A percentile compares a stretch with the other conserved stretches of the same genome.
phyloP scores from a whole-genome alignment of 306 rosid species.

The Malus sylvestris region DNA sequence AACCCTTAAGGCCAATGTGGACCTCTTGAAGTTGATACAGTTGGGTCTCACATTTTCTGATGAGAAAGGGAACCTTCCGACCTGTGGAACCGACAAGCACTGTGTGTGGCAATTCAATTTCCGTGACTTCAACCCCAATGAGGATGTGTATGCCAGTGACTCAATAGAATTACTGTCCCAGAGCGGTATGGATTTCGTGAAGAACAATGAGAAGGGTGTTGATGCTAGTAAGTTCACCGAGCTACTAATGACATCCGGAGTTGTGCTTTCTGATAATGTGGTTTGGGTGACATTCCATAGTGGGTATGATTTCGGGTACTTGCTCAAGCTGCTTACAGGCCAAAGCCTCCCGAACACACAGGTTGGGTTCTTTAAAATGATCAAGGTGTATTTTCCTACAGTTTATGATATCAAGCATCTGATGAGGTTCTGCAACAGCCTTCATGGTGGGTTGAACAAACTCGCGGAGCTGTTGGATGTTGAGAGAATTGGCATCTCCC shows the following conservation, averaged over 20 bases:
- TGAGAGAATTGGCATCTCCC: constrained; percentile 32
- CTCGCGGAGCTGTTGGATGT: constrained; percentile 28
- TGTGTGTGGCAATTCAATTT: constrained; percentile 47
- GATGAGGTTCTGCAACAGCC: constrained; percentile 24
- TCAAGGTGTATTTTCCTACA: constrained; percentile 19
- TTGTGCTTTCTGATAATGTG: constrained; percentile 17
- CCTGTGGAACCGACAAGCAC: constrained; percentile 28
- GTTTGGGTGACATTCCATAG: constrained; percentile 37
- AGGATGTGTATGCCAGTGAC: constrained; percentile 18
- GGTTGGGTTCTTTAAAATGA: constrained; percentile 14
- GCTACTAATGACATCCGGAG: constrained; percentile 27
- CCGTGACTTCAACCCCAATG: constrained; percentile 18
- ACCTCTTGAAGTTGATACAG: constrained; percentile 36
- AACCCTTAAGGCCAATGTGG: constrained; percentile 29
- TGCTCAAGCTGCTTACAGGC: constrained; percentile 32
- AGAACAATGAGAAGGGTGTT: constrained; percentile 35
- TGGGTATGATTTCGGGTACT: constrained; percentile 33
- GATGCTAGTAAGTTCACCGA: constrained; percentile 15
- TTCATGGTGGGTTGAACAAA: constrained; percentile 38
- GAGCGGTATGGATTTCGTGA: constrained; percentile 36
- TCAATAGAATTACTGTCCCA: constrained; percentile 21
- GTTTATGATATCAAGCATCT: constrained; percentile 38
- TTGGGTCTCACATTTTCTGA: constrained; percentile 38
- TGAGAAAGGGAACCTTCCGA: constrained; percentile 37
- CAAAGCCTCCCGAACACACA: constrained; percentile 22